Base-by-base conservation (phyloP, 352 stramenopile genomes). In the Aphanomyces astaci region DNA sequence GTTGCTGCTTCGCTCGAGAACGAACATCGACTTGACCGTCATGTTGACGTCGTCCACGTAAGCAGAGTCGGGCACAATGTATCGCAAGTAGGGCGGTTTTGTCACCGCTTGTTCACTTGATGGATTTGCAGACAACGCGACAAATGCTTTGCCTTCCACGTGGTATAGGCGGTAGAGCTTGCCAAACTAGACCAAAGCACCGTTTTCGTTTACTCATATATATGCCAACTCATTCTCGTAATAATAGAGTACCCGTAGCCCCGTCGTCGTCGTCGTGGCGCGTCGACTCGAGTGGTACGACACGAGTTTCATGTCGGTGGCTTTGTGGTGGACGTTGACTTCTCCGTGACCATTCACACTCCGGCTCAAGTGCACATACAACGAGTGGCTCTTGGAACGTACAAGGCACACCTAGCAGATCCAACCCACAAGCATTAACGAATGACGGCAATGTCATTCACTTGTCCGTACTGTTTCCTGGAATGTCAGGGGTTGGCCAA, bases 111-210 rank as follows among this genome's bases (percentile, higher is more conserved):
- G 36, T 43, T 7, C 36, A 15, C 7, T 43, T 15, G 36, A 43
- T 15, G 36, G 36, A 15, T 57, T 60, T 3, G 62, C 46, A 15
- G 62, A 59, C 27, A 68, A 9, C 2, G 46, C 32, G 11, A 68
- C 43, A 19, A 51, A 60, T 5, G 62, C 17, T 1, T 68, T n/a
- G 32, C 39, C 62, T 45, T 68, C 62, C 10, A 68, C n/a, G 25
- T 68, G 62, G 51, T 60, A 45, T 9, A 68, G 30, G 1, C 62
- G 62, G 25, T 68, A 68, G 48, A 60, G 7, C 39, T 43, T 43
- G 9, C 48, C 51, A 48, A 45, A 27, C 62, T 68, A 67, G 15
- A 49, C 1, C 1, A n/a, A 49, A 49, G 15, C 17, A 49, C 40
- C 17, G 1, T 15, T n/a, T 49, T 49, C 22, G n/a, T n/a, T n/a